A percentile compares a stretch with the other conserved stretches of the same genome.
phyloP scores from a whole-genome alignment of 169 alveolate species.

The Plasmodium cynomolgi region DNA sequence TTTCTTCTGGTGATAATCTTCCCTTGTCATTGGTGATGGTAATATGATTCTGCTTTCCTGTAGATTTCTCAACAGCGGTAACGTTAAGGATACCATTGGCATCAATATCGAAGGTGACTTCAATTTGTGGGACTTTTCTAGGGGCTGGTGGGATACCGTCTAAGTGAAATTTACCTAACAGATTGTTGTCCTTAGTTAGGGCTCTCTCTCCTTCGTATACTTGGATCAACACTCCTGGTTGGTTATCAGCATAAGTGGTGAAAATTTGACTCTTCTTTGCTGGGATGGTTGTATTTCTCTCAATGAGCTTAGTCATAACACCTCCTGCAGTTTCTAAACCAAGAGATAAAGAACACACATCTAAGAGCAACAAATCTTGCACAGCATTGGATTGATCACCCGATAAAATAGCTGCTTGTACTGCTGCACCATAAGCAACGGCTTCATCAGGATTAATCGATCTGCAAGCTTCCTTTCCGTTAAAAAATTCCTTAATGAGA shows the following conservation, averaged over 20 bases:
- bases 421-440: constrained; percentile 97
- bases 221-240: constrained; percentile 96
- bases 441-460: constrained; percentile 97
- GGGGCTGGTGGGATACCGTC: constrained; percentile 99
- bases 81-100: constrained; percentile 97
- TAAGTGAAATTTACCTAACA: constrained; percentile 96
- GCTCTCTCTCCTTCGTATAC: constrained; percentile 98
- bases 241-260: constrained; percentile 96
- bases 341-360: constrained; percentile 94
- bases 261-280: constrained; percentile 94
- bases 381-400: constrained; percentile 93
- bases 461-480: constrained; percentile 94
- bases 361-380: constrained; percentile 93
- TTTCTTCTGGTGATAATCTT: constrained; percentile 94
- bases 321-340: constrained; percentile 97
- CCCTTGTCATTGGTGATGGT: constrained; percentile 98
- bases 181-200: constrained; percentile 96
- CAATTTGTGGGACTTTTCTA: constrained; percentile 98
- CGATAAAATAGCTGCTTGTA: constrained; percentile 93
- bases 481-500: constrained; percentile 93
- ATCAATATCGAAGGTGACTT: constrained; percentile 97
- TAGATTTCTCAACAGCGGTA: constrained; percentile 95
- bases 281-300: constrained; percentile 96
- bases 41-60: constrained; percentile 95
- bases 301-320: constrained; percentile 93